Percentiles rank a stretch among this genome's conserved stretches.
Evolutionary conservation across 345 rosid species (phyloP).

Genomic region (Toxicodendron radicans): DNA sequence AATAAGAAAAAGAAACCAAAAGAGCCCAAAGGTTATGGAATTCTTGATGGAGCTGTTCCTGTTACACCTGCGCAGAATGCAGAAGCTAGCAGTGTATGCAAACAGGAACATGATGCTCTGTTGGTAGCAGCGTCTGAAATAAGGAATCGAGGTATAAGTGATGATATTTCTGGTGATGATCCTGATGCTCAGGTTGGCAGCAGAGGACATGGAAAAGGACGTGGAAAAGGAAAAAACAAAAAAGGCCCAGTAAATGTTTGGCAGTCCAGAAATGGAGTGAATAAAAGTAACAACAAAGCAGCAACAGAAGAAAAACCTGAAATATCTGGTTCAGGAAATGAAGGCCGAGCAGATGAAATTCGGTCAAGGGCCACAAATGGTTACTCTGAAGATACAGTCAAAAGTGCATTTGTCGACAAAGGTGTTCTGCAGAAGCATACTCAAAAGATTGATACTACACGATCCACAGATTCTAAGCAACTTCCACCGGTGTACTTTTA

Average conservation of each 20-base stretch:
- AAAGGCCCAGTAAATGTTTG: slow-evolving; percentile 34
- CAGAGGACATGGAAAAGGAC: slow-evolving; percentile 40
- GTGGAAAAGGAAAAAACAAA: slow-evolving; percentile 38
- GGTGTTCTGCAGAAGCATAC: slow-evolving; percentile 24
- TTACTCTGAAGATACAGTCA: slow-evolving; percentile 23
- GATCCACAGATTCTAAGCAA: slow-evolving; percentile 31
- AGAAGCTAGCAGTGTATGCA: slow-evolving; percentile 71
- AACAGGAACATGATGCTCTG: slow-evolving; percentile 74
- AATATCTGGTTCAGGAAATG: slow-evolving; percentile 37
- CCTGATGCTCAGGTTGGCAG: slow-evolving; percentile 37
- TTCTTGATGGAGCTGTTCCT: slow-evolving; percentile 88
- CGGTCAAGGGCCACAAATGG: slow-evolving; percentile 22
- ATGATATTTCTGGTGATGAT: slow-evolving; percentile 33
- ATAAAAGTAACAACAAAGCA: slow-evolving; percentile 27
- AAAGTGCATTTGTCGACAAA: slow-evolving; percentile 19
- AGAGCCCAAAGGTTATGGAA: slow-evolving; percentile 85
- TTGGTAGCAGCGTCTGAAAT: slow-evolving; percentile 77
- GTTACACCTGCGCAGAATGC: slow-evolving; percentile 54
- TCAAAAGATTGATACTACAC: slow-evolving; percentile 23
- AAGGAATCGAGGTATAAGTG: slow-evolving; percentile 46
- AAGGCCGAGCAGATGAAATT: slow-evolving; percentile 36
- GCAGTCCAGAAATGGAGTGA: slow-evolving; percentile 29
- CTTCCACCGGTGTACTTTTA: slow-evolving; percentile 77
- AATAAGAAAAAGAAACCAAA: slow-evolving; percentile 69
- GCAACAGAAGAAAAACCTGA: slow-evolving; percentile 32